Base-by-base conservation (phyloP, 2,329 filamentous ascomycete genomes). In the Shiraia sp. region DNA sequence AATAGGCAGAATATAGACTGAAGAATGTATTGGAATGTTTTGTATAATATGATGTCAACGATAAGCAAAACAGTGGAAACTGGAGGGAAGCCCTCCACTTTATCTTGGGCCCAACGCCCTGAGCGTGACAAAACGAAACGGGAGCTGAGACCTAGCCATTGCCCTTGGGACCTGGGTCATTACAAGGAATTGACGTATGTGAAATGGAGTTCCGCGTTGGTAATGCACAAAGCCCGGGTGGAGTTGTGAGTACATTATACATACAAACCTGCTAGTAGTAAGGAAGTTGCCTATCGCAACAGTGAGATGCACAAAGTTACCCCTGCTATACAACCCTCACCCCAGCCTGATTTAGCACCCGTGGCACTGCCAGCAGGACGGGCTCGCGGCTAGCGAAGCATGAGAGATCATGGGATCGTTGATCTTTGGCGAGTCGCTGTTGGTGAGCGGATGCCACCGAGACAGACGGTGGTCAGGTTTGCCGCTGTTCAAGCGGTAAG, bases 281-380 rank as follows among this genome's bases (percentile, higher is more conserved):
- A 49, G 40, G 13, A 47, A 45, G 34, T 32, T 49, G 40, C 39
- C 28, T 48, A 36, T 53, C 43, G 39, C 39, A 30, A 40, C 33
- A 37, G 27, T 27, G 25, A 28, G 22, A 17, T 26, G 39, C 32
- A 45, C 40, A 34, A 40, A 46, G 27, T 24, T 31, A 42, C 16
- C 41, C 48, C 31, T 41, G 41, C 29, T 36, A 22, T 32, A 27
- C 24, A 13, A 40, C 28, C 30, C 39, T 32, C 47, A 43, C 43
- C 19, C 19, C 38, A 32, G 33, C 37, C 37, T 40, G 45, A 49
- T 30, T 41, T 40, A 38, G 31, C 35, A 26, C 36, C 37, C 35
- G 45, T 53, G 49, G 46, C 53, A 57, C 47, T 42, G 47, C 49
- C 42, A 59, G 42, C 53, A 51, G 32, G 41, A 45, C 36, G 32